phyloP scores from a whole-genome alignment of 2,329 filamentous ascomycete genomes.

The Sporothrix brunneoviolacea region DNA sequence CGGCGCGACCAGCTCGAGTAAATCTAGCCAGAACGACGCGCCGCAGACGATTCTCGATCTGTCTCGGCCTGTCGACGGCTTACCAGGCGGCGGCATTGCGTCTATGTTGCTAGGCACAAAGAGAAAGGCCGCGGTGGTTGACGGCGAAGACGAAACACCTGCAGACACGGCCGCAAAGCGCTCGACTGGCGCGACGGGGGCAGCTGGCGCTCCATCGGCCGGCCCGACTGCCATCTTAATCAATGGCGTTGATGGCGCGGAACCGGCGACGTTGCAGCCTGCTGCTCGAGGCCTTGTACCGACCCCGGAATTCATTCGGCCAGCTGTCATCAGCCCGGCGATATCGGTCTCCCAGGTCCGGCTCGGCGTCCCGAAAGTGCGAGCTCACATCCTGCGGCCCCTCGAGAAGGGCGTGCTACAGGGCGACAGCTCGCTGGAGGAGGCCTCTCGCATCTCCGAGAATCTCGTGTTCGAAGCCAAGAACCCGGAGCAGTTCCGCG shows the following conservation, averaged over 20 bases:
- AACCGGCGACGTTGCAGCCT: constrained; percentile 62
- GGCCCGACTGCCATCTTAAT: constrained; percentile 54
- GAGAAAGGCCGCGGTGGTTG: constrained; percentile 66
- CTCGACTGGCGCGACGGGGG: neutral
- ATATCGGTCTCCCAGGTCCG: constrained; percentile 77
- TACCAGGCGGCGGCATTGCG: constrained; percentile 82
- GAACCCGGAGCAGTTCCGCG: constrained; percentile 69
- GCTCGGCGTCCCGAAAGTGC: constrained; percentile 79
- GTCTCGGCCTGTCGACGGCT: constrained; percentile 86
- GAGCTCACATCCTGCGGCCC: constrained; percentile 74
- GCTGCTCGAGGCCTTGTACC: constrained; percentile 54
- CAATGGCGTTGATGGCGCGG: constrained; percentile 70
- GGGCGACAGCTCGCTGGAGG: constrained; percentile 47
- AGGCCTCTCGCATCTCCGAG: constrained; percentile 56
- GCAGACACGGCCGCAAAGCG: constrained; percentile 3
- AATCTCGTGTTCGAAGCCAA: constrained; percentile 81
- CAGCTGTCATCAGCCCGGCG: constrained; percentile 77
- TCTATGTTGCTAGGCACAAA: constrained; percentile 89
- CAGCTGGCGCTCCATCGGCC: constrained; percentile 37
- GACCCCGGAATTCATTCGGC: constrained; percentile 78
- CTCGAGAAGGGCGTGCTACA: constrained; percentile 61
- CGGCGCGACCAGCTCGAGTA: constrained; percentile 58
- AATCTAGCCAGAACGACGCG: constrained; percentile 57
- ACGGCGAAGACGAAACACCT: constrained; percentile 67
- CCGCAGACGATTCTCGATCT: constrained; percentile 82